Base-by-base conservation (phyloP, 164 flowering plant species). In the Berberis vulgaris region DNA sequence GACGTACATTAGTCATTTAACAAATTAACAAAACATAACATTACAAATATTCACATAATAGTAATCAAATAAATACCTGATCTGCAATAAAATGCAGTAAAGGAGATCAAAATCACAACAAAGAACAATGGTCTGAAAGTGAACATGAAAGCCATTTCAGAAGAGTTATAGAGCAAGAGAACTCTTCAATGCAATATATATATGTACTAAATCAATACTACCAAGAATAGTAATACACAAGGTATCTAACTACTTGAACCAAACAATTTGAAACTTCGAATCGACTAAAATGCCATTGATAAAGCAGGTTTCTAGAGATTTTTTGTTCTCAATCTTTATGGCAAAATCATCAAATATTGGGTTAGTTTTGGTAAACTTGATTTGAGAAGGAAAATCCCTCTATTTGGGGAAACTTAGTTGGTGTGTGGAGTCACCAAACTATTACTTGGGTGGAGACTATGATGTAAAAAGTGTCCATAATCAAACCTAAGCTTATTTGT, bases 401-500 rank as follows among this genome's bases (percentile, higher is more conserved):
- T 26, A 26, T 26, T 26, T 47, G 8, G n/a, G 47, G 75, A 64
- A 65, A 60, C 69, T 69, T 65, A 74, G 89, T 76, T 77, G 79
- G 73, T 71, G 56, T 11, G 69, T 54, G 69, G 62, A 81, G 77
- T 65, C 79, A 88, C 88, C 96, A 52, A 80, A 86, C 81, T 77
- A 71, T 54, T 54, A 71, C 71, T 73, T 60, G 67, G 43, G 58
- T 43, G 42, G 6, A 46, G 26, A 26, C 26, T 26, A 26, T 26
- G 26, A 26, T 26, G 26, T 26, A 26, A 26, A 26, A 26, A 26
- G 26, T 26, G 26, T 26, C 26, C 26, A 26, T 26, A 26, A 26
- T 26, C 26, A 26, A 26, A 26, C 0, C 26, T 26, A 26, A 26
- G 26, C 26, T 26, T 26, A 26, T 26, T 26, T 26, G 26, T 26